These are phyloP conservation scores for Zopfochytrium polystomum DNA, from an alignment of 371 early-diverging fungal genomes.

Conservation along the genomic window DNA sequence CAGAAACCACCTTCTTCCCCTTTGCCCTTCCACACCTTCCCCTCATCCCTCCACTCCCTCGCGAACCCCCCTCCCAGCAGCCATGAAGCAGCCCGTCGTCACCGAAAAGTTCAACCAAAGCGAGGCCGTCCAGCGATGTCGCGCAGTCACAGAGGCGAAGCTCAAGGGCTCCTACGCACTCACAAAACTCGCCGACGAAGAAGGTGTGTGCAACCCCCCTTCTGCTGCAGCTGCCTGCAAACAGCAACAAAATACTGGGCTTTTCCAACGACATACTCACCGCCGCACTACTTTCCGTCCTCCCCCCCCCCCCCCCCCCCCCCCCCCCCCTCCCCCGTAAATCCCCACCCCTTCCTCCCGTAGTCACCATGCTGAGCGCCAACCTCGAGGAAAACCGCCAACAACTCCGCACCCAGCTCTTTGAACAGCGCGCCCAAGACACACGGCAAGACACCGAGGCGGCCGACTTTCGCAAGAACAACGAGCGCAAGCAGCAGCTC, in stretches of 20 bases:
- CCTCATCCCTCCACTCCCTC: too few relatives aligned
- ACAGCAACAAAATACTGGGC: neutral
- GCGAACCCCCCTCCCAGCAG: too few relatives aligned
- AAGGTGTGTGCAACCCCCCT: slow-evolving; percentile 10
- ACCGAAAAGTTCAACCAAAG: slow-evolving; percentile 14
- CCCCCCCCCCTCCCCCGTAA: slow-evolving; percentile 1
- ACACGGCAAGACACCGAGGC: slow-evolving; percentile 22
- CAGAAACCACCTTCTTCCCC: too few relatives aligned
- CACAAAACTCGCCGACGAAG: slow-evolving; percentile 21
- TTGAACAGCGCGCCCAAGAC: slow-evolving; percentile 12
- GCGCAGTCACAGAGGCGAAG: slow-evolving; percentile 24
- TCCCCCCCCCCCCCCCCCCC: neutral
- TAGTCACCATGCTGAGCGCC: slow-evolving; percentile 21
- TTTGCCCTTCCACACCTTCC: too few relatives aligned
- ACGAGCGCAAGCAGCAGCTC: slow-evolving; percentile 17
- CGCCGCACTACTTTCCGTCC: neutral
- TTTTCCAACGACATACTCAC: neutral
- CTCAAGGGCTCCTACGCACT: slow-evolving; percentile 19
- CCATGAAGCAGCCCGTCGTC: too few relatives aligned
- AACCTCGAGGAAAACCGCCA: slow-evolving; percentile 22
- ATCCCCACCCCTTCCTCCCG: neutral
- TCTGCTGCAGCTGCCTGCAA: neutral
- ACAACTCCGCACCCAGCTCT: slow-evolving; percentile 20
- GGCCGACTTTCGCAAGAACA: slow-evolving; percentile 8
- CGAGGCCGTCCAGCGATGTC: slow-evolving; percentile 18